Percentiles rank a stretch among this genome's conserved stretches.
Conservation (phyloP, 1,139 yeast genomes). For the Hansenula sp. region DNA sequence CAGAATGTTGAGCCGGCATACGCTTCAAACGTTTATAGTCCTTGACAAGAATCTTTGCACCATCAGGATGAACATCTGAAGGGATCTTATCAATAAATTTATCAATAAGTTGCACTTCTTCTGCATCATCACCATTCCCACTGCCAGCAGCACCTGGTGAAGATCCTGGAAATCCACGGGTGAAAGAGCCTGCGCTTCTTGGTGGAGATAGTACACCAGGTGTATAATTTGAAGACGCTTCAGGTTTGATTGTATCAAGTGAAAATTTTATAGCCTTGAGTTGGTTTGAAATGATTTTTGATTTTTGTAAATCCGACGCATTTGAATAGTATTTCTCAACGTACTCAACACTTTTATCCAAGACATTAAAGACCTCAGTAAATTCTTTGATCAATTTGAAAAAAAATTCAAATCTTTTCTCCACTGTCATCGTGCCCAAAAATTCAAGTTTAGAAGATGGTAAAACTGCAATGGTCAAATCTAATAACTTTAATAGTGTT, state of each 20-base stretch:
- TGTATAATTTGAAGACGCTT: conserved; percentile 14
- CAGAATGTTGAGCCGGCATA: conserved; percentile 58
- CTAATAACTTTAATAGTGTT: conserved; percentile 39
- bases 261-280: conserved; percentile 52
- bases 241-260: conserved; percentile 46
- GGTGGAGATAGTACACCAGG: conserved; percentile 1
- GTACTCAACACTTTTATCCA: conserved; percentile 30
- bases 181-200: conserved; percentile 2
- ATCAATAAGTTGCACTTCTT: conserved; percentile 42
- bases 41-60: conserved; percentile 48
- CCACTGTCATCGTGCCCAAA: conserved; percentile 33
- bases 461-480: conserved; percentile 53
- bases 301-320: conserved; percentile 50
- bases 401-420: conserved; percentile 34
- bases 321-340: conserved; percentile 40
- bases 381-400: conserved; percentile 33
- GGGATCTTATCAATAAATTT: conserved; percentile 42
- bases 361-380: conserved; percentile 27
- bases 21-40: conserved; percentile 56
- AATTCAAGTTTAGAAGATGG: conserved; percentile 48
- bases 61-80: conserved; percentile 39
- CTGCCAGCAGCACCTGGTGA: background rate
- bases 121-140: conserved; percentile 38
- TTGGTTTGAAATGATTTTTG: conserved; percentile 58
- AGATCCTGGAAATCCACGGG: background rate